Evolutionary conservation across 169 alveolate species (phyloP).

Genomic region (Sarcocystis neurona): DNA sequence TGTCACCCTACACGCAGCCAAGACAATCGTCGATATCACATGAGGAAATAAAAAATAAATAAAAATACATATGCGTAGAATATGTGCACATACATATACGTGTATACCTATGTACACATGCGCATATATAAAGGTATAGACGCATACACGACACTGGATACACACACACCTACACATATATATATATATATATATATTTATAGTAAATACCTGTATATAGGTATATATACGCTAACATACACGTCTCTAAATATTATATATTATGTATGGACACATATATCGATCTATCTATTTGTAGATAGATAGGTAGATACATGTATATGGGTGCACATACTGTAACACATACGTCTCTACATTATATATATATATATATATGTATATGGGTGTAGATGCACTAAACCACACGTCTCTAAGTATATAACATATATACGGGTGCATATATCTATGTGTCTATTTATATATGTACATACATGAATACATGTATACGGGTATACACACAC

Average conservation of each 20-base stretch:
- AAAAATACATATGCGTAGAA: background rate
- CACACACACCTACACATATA: background rate
- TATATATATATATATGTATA: background rate
- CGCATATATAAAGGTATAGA: background rate
- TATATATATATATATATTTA: too few species aligned
- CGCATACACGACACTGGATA: background rate
- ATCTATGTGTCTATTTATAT: too few species aligned
- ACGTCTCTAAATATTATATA: background rate
- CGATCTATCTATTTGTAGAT: background rate
- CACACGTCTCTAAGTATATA: background rate
- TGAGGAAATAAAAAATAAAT: too few species aligned
- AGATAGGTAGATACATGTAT: background rate
- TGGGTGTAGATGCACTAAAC: background rate
- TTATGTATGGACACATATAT: too few species aligned
- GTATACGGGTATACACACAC: too few species aligned
- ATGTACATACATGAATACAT: too few species aligned
- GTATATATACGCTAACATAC: background rate
- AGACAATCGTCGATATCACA: background rate
- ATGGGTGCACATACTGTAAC: background rate
- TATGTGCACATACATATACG: background rate
- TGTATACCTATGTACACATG: background rate
- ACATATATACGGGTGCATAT: too few species aligned
- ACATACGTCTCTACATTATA: background rate
- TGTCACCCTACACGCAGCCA: background rate
- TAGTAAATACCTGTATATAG: background rate